Evolutionary conservation across 768 basidiomycete species (phyloP), one percentile per base, ranked within the genome.

Genomic region (Naganishia antarctica): DNA sequence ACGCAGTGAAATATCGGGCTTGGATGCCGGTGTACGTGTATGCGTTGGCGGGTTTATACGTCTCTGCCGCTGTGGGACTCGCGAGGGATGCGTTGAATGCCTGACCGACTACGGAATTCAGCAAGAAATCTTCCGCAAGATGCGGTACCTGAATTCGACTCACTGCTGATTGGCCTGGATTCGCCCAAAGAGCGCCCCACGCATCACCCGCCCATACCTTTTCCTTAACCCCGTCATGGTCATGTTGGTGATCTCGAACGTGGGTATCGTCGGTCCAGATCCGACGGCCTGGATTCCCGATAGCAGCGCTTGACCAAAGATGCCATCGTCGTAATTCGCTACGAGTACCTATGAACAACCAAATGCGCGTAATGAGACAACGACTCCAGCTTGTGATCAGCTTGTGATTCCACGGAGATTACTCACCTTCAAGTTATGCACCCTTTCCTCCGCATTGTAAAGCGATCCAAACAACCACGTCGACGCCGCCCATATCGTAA

Each of bases 391-490:
- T n/a, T n/a, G n/a, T n/a, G n/a, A n/a, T n/a, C n/a, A n/a, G 29
- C 15, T 16, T 5, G 4, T 8, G 9, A 25, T 4, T 16, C 15
- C 8, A 9, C 5, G 21, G 15, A 31, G 15, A 4, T 29, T 15
- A 16, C 40, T 59, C 40, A 59, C 57, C 34, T 40, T 43, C 9
- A 59, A 25, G 18, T 41, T 34, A 40, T 59, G 32, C 3, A 59
- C 57, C 18, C 37, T 6, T 13, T 21, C 21, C 25, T 43, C 34
- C 28, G 57, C 32, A 11, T 26, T 37, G 37, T 59, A 40, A 28
- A 59, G 57, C 32, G 57, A 59, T 26, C 57, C 57, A 43, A 59
- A 59, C 57, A 59, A 26, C 57, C 57, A 59, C n/a, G 40, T 37
- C 57, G 37, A 34, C 3, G 32, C 40, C 15, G 40, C 32, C 57